These are phyloP conservation scores for Leccinum longicurvipes DNA, from an alignment of 768 basidiomycete genomes.

Conservation along the genomic window DNA sequence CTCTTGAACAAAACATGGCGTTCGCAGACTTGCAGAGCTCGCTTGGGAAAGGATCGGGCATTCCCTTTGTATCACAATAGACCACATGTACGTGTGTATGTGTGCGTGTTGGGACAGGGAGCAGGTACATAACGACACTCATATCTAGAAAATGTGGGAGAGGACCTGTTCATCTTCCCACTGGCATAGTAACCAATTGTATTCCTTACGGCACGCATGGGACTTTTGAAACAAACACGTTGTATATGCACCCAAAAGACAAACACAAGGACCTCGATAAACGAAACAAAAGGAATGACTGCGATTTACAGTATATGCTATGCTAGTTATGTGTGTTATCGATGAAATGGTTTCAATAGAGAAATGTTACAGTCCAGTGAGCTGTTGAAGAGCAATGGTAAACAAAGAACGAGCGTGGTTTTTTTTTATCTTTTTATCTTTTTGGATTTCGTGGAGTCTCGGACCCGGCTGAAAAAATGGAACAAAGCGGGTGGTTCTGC, in stretches of 20 bases:
- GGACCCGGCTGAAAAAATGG: conserved; percentile 17
- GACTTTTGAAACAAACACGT: conserved; percentile 10
- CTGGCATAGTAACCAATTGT: conserved; percentile 6
- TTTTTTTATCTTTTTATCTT: conserved; percentile 22
- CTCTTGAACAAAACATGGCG: too few relatives aligned
- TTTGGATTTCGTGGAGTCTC: conserved; percentile 25
- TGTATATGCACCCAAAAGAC: conserved; percentile 25
- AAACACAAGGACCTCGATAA: conserved; percentile 10
- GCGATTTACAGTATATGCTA: conserved; percentile 26
- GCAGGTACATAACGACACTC: background rate
- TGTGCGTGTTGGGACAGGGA: background rate
- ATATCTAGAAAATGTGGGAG: background rate
- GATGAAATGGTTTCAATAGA: conserved; percentile 15
- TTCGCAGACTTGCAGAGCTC: conserved; percentile 66
- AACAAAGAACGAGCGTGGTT: conserved; percentile 24
- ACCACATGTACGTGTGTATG: background rate
- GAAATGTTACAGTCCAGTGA: conserved; percentile 29
- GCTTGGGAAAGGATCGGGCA: conserved; percentile 28
- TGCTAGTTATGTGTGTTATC: conserved; percentile 23
- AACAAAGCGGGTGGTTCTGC: conserved; percentile 5
- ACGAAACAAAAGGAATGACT: conserved; percentile 29
- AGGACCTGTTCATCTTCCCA: background rate
- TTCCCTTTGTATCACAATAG: conserved; percentile 14
- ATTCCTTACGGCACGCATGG: conserved; percentile 12
- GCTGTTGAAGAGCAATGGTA: conserved; percentile 12